Conservation (phyloP, 306 rosid genomes). For the Cucumis melo region DNA sequence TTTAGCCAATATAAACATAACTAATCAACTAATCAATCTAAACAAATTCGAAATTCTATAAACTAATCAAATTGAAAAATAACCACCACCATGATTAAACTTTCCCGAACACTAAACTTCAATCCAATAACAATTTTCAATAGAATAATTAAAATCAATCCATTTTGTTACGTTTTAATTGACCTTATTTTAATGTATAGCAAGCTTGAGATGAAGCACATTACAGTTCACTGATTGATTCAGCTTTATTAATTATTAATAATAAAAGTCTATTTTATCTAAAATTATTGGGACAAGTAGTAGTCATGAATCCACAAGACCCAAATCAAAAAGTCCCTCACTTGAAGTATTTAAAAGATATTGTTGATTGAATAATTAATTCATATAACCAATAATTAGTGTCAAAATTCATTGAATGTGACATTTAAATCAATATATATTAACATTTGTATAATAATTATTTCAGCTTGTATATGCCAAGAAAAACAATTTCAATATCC, state of each 20-base stretch:
- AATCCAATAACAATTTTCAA: neutral
- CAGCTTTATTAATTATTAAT: neutral
- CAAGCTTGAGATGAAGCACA: neutral
- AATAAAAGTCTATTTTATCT: neutral
- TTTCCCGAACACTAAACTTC: neutral
- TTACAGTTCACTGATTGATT: neutral
- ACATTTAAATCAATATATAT: neutral
- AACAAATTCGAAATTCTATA: too few relatives aligned
- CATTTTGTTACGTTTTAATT: neutral
- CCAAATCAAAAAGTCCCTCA: neutral
- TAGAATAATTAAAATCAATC: neutral
- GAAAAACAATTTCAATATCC: too few relatives aligned
- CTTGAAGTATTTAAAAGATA: neutral
- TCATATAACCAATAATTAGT: neutral
- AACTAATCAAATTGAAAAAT: too few relatives aligned
- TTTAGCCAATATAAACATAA: too few relatives aligned
- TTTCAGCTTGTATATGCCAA: neutral
- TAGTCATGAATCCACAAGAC: neutral
- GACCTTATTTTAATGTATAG: neutral
- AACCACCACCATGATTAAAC: too few relatives aligned
- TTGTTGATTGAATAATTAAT: neutral
- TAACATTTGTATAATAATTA: neutral
- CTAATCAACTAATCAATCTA: too few relatives aligned
- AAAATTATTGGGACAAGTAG: neutral
- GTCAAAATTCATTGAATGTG: constrained; percentile 2